Evolutionary conservation across 306 rosid genomes (phyloP), one percentile per base, ranked within the genome.

Genomic region (Quercus parvula): DNA sequence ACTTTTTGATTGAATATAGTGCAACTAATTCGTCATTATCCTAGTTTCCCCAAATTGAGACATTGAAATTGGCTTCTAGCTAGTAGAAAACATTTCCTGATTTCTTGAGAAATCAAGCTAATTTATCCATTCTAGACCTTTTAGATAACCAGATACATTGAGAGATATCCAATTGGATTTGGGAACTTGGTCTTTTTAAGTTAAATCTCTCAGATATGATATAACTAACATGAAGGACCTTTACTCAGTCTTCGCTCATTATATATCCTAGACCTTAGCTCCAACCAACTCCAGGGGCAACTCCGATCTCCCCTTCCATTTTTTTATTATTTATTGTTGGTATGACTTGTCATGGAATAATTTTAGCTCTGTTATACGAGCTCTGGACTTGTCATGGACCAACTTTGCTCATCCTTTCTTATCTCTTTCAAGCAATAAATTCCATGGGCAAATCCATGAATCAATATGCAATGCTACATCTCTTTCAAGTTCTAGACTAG

Each of bases 11-110:
- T 24, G 46, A 71, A 33, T 54, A 38, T 25, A 22, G 31, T 3
- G 38, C 7, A 0, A 44, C 0, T 1, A 74, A 49, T 17, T 64
- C 33, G 18, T 30, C 20, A 0, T 0, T 11, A 2, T 71, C 86
- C 3, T 51, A 67, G 56, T 1, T 58, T 78, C 73, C 89, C 6
- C 18, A 57, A 0, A 5, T 87, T 1, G 44, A 1, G 1, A 10
- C 24, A 64, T 28, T 92, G 2, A 22, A 54, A 13, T 69, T 92
- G 44, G 87, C 84, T 11, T 83, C 87, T 2, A 79, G 89, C 22
- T 81, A 74, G 1, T 35, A 88, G 70, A 56, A 5, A n/a, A 55
- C 0, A 3, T 52, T 90, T 20, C 92, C 97, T 0, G 0, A n/a
- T 19, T 89, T 86, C 81, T 28, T 90, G 67, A 83, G 8, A 79